phyloP scores from a whole-genome alignment of 352 stramenopile genomes.

The Globisporangium spiculum region DNA sequence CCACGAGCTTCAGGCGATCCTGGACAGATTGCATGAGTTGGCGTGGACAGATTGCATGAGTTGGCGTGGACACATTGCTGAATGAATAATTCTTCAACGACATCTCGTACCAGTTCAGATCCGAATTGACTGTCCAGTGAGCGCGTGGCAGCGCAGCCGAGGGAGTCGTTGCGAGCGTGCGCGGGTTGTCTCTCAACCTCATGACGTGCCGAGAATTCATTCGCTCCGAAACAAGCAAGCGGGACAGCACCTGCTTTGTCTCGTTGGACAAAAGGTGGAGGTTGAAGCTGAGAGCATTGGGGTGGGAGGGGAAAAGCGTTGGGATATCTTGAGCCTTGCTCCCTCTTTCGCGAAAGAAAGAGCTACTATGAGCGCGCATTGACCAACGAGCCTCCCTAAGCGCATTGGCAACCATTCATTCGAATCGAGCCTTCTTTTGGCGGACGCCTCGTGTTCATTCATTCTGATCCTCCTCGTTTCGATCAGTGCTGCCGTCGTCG shows the following conservation, averaged over 20 bases:
- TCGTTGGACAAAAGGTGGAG: neutral
- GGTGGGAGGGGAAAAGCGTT: neutral
- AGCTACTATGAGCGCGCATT: neutral
- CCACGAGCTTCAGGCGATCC: too few relatives aligned
- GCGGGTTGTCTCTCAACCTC: neutral
- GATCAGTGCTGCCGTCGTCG: neutral
- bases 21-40: too few relatives aligned
- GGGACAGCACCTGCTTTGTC: neutral
- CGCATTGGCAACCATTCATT: neutral
- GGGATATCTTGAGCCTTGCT: neutral
- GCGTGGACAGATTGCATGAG: neutral
- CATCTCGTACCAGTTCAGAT: too few relatives aligned
- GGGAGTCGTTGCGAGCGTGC: neutral
- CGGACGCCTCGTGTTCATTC: neutral
- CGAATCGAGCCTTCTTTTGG: neutral
- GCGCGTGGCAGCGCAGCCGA: neutral
- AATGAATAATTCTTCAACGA: too few relatives aligned
- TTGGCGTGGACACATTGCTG: neutral
- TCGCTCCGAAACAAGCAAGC: neutral
- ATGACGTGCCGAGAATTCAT: slow-evolving; percentile 5
- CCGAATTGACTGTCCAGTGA: too few relatives aligned
- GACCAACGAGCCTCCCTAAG: neutral
- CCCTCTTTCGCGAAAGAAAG: slow-evolving; percentile 4
- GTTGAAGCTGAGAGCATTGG: neutral
- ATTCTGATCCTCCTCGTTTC: neutral